Evolutionary conservation across 352 stramenopile species (phyloP).

Genomic region (Phytophthora cactorum): DNA sequence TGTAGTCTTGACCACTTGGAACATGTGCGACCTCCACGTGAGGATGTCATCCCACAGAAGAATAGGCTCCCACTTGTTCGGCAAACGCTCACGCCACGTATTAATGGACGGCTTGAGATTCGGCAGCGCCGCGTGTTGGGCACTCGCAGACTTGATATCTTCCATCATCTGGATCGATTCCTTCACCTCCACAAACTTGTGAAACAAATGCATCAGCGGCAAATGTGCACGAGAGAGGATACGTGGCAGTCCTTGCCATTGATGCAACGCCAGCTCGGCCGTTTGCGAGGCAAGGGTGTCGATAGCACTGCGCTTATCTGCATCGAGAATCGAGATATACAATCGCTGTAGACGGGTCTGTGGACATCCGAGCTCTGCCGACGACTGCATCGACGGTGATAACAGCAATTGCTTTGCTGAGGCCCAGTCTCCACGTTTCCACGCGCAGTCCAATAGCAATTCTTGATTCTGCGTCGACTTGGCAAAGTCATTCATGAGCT

Average conservation of each 20-base stretch:
- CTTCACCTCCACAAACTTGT: slow-evolving; percentile 93
- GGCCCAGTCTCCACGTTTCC: slow-evolving; percentile 92
- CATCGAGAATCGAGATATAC: slow-evolving; percentile 90
- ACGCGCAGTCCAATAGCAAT: slow-evolving; percentile 92
- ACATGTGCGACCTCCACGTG: slow-evolving; percentile 94
- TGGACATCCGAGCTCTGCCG: slow-evolving; percentile 69
- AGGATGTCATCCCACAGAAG: slow-evolving; percentile 94
- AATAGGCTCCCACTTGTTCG: slow-evolving; percentile 94
- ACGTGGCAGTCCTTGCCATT: slow-evolving; percentile 90
- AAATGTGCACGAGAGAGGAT: slow-evolving; percentile 81
- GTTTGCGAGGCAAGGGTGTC: slow-evolving; percentile 77
- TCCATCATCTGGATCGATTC: slow-evolving; percentile 93
- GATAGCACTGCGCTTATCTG: slow-evolving; percentile 73
- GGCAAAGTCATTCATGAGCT: slow-evolving; percentile 93
- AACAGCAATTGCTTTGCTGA: slow-evolving; percentile 81
- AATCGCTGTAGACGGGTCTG: slow-evolving; percentile 82
- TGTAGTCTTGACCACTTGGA: slow-evolving; percentile 89
- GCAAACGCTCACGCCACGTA: slow-evolving; percentile 92
- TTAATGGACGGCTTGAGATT: slow-evolving; percentile 93
- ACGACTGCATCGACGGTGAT: slow-evolving; percentile 67
- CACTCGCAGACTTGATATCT: slow-evolving; percentile 86
- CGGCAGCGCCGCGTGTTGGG: slow-evolving; percentile 77
- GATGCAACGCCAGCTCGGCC: slow-evolving; percentile 81
- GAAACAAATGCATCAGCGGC: slow-evolving; percentile 87
- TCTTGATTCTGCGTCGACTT: slow-evolving; percentile 93